phyloP scores from a whole-genome alignment of 1,284 basidiomycete genomes.

The Marasmius sp. region DNA sequence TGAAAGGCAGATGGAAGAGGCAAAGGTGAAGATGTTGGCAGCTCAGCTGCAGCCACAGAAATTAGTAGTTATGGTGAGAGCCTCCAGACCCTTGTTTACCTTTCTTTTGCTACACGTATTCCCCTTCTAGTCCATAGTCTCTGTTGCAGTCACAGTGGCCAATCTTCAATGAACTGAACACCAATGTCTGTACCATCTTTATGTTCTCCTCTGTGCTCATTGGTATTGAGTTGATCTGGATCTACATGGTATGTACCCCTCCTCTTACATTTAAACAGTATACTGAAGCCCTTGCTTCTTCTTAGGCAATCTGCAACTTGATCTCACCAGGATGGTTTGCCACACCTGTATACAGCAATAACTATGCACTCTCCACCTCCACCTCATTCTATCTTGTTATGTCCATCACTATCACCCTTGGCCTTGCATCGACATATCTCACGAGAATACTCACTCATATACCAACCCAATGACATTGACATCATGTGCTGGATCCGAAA shows the following conservation, averaged over 20 bases:
- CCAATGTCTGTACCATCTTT: slow-evolving; percentile 91
- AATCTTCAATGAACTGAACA: slow-evolving; percentile 95
- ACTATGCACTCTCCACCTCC: slow-evolving; percentile 83
- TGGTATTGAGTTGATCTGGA: slow-evolving; percentile 74
- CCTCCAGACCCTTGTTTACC: neutral
- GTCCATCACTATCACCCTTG: slow-evolving; percentile 69
- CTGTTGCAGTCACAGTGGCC: slow-evolving; percentile 79
- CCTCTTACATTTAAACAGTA: neutral
- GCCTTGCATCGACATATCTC: slow-evolving; percentile 80
- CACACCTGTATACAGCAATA: slow-evolving; percentile 75
- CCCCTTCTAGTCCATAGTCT: slow-evolving; percentile 72
- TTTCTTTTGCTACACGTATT: neutral
- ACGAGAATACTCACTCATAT: slow-evolving; percentile 76
- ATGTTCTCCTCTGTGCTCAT: slow-evolving; percentile 84
- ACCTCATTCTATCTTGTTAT: slow-evolving; percentile 89
- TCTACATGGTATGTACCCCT: slow-evolving; percentile 68
- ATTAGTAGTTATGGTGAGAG: too few species aligned
- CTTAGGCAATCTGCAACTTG: slow-evolving; percentile 76
- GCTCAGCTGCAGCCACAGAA: too few species aligned
- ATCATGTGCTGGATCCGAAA: slow-evolving; percentile 70
- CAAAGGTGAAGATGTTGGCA: too few species aligned
- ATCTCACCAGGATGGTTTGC: slow-evolving; percentile 77
- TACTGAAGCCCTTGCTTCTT: slow-evolving; percentile 15
- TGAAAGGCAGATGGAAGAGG: too few species aligned
- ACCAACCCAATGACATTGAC: slow-evolving; percentile 84